Evolutionary conservation across 1,139 yeast genomes (phyloP), one percentile per base, ranked within the genome.

Genomic region (Yamadazyma trypodendri): DNA sequence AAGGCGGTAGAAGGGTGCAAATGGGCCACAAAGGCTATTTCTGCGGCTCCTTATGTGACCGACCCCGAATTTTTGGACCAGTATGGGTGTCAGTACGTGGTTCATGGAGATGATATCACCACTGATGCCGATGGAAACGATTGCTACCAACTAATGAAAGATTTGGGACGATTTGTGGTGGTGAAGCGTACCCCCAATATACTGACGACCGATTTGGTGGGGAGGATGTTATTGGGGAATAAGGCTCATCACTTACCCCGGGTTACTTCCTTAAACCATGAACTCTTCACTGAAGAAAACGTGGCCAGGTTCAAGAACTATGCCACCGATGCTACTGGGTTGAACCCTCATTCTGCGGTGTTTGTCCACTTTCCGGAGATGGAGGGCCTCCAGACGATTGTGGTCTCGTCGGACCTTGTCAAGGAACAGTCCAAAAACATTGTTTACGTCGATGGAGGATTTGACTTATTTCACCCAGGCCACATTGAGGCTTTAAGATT

Each of bases 21-120:
- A 55, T 92, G 98, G 98, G 75, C 84, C 37, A 82, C 94, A 4
- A 58, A 66, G 38, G 79, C 87, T 1, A 75, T 92, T 14, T 73
- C 82, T 1, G 70, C 75, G 44, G 97, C 98, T 0, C 98, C 98
- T 2, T 92, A 92, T 54, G 97, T 90, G n/a, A 92, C 98, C 0
- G 87, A 84, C 49, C 94, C 96, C 0, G 66, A 63, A 33, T 82
- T 86, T 44, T 78, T 90, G 89, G 88, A 84, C 51, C 50, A 68
- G 27, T 78, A 77, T 55, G 80, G 77, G 7, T 92, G 98, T 63
- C 65, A 77, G 51, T 92, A 82, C 56, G 98, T 92, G 14, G 96
- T 92, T 10, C 98, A 92, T 58, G 98, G 98, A 5, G 98, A 92
- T 60, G 98, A 92, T 56, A 89, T 92, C 50, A 92, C 97, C 21